These are phyloP conservation scores for Coniochaeta sp. DNA, from an alignment of 2,329 filamentous ascomycete species.

Conservation along the genomic window DNA sequence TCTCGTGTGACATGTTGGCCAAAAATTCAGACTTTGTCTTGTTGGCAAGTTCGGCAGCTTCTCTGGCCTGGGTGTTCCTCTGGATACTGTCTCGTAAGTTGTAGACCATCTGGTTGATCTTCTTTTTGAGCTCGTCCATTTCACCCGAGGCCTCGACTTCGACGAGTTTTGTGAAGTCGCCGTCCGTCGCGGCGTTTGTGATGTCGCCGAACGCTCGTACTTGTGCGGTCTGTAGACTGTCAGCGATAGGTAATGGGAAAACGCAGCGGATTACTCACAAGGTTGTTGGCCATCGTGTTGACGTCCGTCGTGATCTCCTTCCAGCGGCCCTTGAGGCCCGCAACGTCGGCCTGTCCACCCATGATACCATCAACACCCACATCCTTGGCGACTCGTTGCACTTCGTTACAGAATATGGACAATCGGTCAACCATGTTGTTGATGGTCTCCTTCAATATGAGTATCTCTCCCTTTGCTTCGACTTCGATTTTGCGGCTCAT, in stretches of 20 bases:
- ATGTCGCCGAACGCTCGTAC: constrained; percentile 97
- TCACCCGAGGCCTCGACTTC: constrained; percentile 96
- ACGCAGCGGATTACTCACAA: constrained; percentile 32
- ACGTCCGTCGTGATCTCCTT: constrained; percentile 97
- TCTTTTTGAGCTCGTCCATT: constrained; percentile 98
- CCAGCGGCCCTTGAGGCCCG: constrained; percentile 89
- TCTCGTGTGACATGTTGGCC: constrained; percentile 98
- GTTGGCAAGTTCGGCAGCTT: constrained; percentile 93
- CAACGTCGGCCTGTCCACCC: constrained; percentile 93
- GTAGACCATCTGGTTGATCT: constrained; percentile 99
- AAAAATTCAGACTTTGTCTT: constrained; percentile 98
- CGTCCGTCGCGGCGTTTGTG: constrained; percentile 93
- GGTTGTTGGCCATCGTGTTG: constrained; percentile 78
- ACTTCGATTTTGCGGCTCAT: constrained; percentile 96
- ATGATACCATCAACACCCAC: constrained; percentile 98
- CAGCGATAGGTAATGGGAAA: too few relatives aligned
- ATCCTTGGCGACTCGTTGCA: constrained; percentile 92
- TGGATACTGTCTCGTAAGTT: constrained; percentile 94
- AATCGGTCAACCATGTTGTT: constrained; percentile 98
- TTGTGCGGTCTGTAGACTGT: constrained; percentile 68
- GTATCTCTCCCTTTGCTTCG: constrained; percentile 89
- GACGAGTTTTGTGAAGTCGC: constrained; percentile 94
- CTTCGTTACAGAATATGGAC: constrained; percentile 92
- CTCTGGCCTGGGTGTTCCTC: constrained; percentile 88
- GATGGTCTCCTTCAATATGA: constrained; percentile 90